A percentile compares a stretch with the other conserved stretches of the same genome.
Evolutionary conservation across 179 eudicot species (phyloP).

Genomic region (Beta lomatogona): DNA sequence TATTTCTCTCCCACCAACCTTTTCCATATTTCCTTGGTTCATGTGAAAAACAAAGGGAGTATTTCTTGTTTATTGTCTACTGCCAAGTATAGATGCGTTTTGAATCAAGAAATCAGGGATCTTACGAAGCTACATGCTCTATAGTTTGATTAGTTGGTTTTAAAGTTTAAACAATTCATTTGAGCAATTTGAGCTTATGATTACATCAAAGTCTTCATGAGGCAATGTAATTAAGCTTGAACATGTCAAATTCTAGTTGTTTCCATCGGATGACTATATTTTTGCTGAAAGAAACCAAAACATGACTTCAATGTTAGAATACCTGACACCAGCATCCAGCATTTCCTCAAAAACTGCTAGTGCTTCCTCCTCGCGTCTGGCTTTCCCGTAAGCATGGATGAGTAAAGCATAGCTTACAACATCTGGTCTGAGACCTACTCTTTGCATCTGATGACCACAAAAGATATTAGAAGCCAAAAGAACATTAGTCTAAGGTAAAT

Average conservation of each 20-base stretch:
- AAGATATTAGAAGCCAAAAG: not conserved
- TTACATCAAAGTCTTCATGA: not conserved
- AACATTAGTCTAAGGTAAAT: not conserved
- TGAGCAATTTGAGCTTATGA: not conserved
- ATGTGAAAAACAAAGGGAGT: no score
- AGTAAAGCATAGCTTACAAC: slow-evolving; percentile 93
- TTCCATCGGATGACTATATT: not conserved
- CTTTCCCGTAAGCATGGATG: slow-evolving; percentile 89
- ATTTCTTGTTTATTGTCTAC: not conserved
- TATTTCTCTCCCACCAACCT: no score
- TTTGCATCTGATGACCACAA: slow-evolving; percentile 69
- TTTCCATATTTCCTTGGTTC: no score
- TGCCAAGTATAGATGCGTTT: not conserved
- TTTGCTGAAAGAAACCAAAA: not conserved
- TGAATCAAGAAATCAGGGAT: not conserved
- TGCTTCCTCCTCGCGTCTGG: slow-evolving; percentile 96
- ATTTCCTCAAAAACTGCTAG: slow-evolving; percentile 96
- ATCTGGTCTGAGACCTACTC: slow-evolving; percentile 78
- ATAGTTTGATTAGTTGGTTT: not conserved
- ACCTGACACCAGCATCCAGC: slow-evolving; percentile 99
- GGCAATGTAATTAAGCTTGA: not conserved
- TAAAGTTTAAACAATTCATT: not conserved
- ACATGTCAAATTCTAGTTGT: not conserved
- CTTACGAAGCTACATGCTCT: not conserved
- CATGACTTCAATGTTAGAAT: slow-evolving; percentile 15